A percentile compares a stretch with the other conserved stretches of the same genome.
Evolutionary conservation across 345 rosid species (phyloP).

Genomic region (Populus simonii): DNA sequence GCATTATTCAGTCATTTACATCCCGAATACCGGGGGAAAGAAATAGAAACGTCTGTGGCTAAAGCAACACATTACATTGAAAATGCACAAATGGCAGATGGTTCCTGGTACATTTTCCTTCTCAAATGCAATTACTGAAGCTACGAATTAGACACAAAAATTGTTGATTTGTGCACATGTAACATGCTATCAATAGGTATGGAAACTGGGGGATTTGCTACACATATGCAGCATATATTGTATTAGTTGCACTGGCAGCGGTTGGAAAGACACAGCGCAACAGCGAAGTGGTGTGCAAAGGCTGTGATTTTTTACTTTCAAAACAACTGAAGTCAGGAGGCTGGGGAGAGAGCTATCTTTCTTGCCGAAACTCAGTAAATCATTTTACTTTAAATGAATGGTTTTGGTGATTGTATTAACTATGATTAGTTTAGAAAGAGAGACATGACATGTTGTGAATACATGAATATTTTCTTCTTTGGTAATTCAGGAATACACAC

Average conservation of each 20-base stretch:
- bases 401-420: no score
- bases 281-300: conserved; percentile 6
- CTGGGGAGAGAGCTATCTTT: conserved; percentile 28
- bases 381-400: no score
- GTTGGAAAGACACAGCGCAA: conserved; percentile 3
- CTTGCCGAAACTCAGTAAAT: conserved; percentile 9
- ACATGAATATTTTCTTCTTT: no score
- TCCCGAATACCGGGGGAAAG: conserved; percentile 6
- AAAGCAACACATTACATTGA: conserved; percentile 11
- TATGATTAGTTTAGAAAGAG: no score
- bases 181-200: conserved; percentile 4
- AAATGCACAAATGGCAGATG: conserved; percentile 7
- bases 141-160: no score
- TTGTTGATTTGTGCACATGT: no score
- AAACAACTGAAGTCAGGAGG: conserved; percentile 14
- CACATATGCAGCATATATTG: conserved; percentile 14
- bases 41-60: background rate
- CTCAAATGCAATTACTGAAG: background rate
- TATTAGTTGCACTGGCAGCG: background rate
- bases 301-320: conserved; percentile 10
- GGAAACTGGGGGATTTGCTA: conserved; percentile 27
- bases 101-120: conserved; percentile 11
- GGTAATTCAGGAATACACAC: background rate
- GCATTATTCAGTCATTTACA: background rate
- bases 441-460: no score